Base-by-base conservation (phyloP, 2,329 filamentous ascomycete species). In the Atkinsonella hypoxylon region DNA sequence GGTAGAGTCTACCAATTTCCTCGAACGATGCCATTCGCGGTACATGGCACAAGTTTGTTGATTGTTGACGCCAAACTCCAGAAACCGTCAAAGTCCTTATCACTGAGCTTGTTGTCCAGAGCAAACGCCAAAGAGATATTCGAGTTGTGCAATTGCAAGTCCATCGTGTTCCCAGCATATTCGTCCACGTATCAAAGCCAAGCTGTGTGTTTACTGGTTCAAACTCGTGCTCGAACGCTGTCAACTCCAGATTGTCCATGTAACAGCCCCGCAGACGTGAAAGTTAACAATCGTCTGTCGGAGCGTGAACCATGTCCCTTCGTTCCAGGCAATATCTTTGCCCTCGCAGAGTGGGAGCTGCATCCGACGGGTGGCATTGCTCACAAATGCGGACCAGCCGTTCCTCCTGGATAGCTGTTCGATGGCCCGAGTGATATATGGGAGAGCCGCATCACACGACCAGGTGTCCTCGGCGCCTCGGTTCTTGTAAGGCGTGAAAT, bases 1-100 rank as follows among this genome's bases (percentile, higher is more conserved):
- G 49, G 15, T 1, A 67, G 38, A 0, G 65, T 67, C 59, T 64
- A 69, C 64, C 65, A 68, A 1, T 61, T 65, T 1, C 64, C 64
- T 1, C 61, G 51, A 0, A 58, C 42, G 22, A 67, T 61, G 0
- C 63, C 64, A 1, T 61, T 47, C 0, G 51, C 51, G 0, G 61
- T 62, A 31, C 67, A 69, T 0, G 59, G 59, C 0, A 62, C 54
- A 1, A 62, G 54, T 0, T 49, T 45, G 5, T 52, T 51, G 5
- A 67, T 57, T 0, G 49, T 57, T 53, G 0, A 62, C 8, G 50
- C 57, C 0, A 65, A 57, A 1, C 48, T 54, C 50, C 54, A 55
- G n/a, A 69, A 64, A 0, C 61, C 54, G 3, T 51, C 50, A 18
- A 61, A 62, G 42, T 68, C 54, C 3, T 58, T 55, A 1, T 54